phyloP scores from a whole-genome alignment of 164 flowering plant species.

The Aristolochia californica region DNA sequence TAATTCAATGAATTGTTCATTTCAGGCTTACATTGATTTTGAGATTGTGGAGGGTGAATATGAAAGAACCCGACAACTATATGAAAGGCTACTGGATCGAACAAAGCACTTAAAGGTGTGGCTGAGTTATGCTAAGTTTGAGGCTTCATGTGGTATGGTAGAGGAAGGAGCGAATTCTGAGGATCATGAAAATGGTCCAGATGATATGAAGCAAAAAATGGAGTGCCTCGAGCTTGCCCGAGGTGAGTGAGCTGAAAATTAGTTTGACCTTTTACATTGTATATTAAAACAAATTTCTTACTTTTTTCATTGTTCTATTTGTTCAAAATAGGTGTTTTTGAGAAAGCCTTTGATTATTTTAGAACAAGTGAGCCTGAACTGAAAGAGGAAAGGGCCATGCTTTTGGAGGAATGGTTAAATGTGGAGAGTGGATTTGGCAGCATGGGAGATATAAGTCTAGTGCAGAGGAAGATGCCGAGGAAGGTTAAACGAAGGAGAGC shows the following conservation, averaged over 20 bases:
- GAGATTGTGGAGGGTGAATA: slow-evolving; percentile 70
- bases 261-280: slow-evolving; percentile 1
- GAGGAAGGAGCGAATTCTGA: slow-evolving; percentile 23
- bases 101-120: slow-evolving; percentile 94
- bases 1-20: not conserved
- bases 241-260: slow-evolving; percentile 30
- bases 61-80: slow-evolving; percentile 65
- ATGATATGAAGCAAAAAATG: slow-evolving; percentile 27
- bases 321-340: slow-evolving; percentile 49
- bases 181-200: slow-evolving; percentile 21
- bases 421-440: slow-evolving; percentile 62
- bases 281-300: slow-evolving; percentile 5
- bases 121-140: slow-evolving; percentile 89
- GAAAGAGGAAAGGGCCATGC: slow-evolving; percentile 91
- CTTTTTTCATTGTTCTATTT: not conserved
- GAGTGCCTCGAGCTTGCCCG: slow-evolving; percentile 45
- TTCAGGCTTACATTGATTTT: slow-evolving; percentile 91
- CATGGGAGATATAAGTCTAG: slow-evolving; percentile 61
- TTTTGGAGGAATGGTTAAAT: slow-evolving; percentile 78
- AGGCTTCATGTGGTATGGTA: slow-evolving; percentile 46
- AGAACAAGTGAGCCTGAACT: slow-evolving; percentile 72
- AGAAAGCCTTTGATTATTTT: slow-evolving; percentile 59
- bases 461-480: slow-evolving; percentile 72
- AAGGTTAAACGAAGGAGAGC: slow-evolving; percentile 74
- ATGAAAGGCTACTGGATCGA: slow-evolving; percentile 75